phyloP scores from a whole-genome alignment of 352 stramenopile genomes.

The Pythium dissotocum region DNA sequence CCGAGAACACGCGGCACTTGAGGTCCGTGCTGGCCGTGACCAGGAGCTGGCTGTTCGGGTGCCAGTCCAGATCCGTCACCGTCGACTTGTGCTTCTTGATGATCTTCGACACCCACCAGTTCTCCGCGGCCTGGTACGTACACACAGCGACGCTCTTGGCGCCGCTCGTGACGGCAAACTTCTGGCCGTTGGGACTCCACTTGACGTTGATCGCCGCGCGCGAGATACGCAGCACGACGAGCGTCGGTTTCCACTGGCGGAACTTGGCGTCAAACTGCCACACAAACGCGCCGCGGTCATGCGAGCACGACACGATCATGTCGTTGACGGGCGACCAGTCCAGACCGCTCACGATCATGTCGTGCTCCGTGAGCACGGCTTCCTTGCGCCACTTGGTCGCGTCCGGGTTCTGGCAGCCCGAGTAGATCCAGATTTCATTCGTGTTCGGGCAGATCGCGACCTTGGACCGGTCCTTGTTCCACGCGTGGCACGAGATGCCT shows the following conservation, averaged over 20 bases:
- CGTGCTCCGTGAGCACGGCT: constrained; percentile 88
- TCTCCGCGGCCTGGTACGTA: constrained; percentile 90
- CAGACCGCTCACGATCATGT: constrained; percentile 92
- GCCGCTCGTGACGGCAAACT: constrained; percentile 93
- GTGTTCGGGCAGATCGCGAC: constrained; percentile 91
- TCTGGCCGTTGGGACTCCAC: constrained; percentile 93
- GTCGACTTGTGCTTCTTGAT: constrained; percentile 97
- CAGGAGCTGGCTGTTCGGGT: constrained; percentile 92
- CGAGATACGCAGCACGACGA: constrained; percentile 92
- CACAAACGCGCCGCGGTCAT: constrained; percentile 95
- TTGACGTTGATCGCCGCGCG: constrained; percentile 92
- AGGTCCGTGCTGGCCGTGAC: constrained; percentile 92
- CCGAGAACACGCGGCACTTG: constrained; percentile 93
- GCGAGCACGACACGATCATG: constrained; percentile 93
- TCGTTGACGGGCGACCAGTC: constrained; percentile 94
- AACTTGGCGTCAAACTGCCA: constrained; percentile 90
- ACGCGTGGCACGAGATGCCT: constrained; percentile 91
- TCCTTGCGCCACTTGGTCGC: constrained; percentile 84
- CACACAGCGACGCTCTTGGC: constrained; percentile 94
- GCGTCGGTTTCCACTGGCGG: constrained; percentile 89
- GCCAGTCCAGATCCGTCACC: constrained; percentile 90
- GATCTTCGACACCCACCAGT: constrained; percentile 97
- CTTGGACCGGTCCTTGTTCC: constrained; percentile 90
- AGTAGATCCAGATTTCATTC: constrained; percentile 94
- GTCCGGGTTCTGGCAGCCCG: constrained; percentile 75